Conservation (phyloP, 495 filamentous ascomycete species). For the Thermothielavioides terrestris region DNA sequence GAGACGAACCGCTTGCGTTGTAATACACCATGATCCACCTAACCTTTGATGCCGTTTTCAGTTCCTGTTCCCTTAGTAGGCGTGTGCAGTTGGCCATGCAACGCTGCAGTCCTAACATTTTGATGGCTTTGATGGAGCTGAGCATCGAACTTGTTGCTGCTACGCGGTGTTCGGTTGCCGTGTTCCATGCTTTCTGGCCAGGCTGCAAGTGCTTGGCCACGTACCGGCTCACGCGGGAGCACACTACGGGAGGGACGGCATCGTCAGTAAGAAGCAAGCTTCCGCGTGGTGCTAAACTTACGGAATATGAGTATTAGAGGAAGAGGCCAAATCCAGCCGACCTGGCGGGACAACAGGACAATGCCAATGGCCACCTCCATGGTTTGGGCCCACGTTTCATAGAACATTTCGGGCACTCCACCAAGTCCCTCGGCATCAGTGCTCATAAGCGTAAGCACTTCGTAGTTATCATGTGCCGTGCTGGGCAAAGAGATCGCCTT, state of each 20-base stretch:
- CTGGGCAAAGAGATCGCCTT: constrained; percentile 38
- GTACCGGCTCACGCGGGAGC: constrained; percentile 34
- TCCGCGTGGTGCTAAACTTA: constrained; percentile 19
- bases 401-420: constrained; percentile 25
- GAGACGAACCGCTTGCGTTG: constrained; percentile 34
- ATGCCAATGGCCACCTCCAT: constrained; percentile 53
- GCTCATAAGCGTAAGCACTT: constrained; percentile 55
- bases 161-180: constrained; percentile 46
- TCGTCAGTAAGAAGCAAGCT: background rate
- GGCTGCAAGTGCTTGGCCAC: constrained; percentile 40
- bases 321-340: constrained; percentile 47
- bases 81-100: background rate
- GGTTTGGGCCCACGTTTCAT: constrained; percentile 43
- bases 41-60: background rate
- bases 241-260: constrained; percentile 27
- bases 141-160: constrained; percentile 45
- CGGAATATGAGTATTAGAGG: constrained; percentile 50
- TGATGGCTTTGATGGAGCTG: constrained; percentile 50
- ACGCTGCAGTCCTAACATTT: constrained; percentile 50
- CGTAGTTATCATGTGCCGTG: constrained; percentile 39
- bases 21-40: constrained; percentile 37
- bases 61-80: background rate
- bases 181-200: constrained; percentile 42
- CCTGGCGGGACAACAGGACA: constrained; percentile 46
- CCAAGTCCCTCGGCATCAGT: constrained; percentile 30